phyloP scores from a whole-genome alignment of 257 asterid genomes.

The Petunia axillaris region DNA sequence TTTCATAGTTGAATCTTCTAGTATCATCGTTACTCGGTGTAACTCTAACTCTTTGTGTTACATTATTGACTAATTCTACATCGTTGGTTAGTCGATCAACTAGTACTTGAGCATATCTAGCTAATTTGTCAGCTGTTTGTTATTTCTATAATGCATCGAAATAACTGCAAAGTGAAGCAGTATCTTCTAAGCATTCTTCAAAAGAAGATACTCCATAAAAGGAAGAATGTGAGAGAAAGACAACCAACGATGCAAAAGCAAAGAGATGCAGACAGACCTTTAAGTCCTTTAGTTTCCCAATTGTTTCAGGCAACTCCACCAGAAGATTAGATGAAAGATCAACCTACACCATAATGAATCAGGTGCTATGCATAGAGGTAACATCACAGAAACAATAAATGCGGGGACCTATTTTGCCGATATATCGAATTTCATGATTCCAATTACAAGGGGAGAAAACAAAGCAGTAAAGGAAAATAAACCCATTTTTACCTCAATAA shows the following conservation, averaged over 20 bases:
- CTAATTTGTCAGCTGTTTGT: neutral
- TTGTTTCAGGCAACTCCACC: constrained; percentile 70
- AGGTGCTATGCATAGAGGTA: constrained; percentile 25
- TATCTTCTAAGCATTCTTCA: neutral
- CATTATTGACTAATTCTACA: too few relatives aligned
- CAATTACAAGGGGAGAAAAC: constrained; percentile 16
- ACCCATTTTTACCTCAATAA: constrained; percentile 63
- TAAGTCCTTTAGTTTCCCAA: constrained; percentile 56
- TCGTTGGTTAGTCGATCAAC: neutral
- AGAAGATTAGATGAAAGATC: constrained; percentile 84
- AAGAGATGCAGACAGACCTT: constrained; percentile 52
- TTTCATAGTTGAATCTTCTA: neutral
- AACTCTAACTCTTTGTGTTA: neutral
- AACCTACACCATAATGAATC: constrained; percentile 58
- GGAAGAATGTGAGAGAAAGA: neutral
- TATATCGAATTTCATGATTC: constrained; percentile 10
- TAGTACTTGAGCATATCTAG: neutral
- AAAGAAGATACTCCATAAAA: neutral
- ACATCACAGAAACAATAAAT: constrained; percentile 22
- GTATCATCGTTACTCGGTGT: neutral
- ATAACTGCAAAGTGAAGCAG: neutral
- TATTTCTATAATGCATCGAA: neutral
- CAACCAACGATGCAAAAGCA: neutral
- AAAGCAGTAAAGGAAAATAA: neutral
- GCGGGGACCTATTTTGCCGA: constrained; percentile 10